Evolutionary conservation across 2,329 filamentous ascomycete species (phyloP).

Genomic region (Drechslera avenae): DNA sequence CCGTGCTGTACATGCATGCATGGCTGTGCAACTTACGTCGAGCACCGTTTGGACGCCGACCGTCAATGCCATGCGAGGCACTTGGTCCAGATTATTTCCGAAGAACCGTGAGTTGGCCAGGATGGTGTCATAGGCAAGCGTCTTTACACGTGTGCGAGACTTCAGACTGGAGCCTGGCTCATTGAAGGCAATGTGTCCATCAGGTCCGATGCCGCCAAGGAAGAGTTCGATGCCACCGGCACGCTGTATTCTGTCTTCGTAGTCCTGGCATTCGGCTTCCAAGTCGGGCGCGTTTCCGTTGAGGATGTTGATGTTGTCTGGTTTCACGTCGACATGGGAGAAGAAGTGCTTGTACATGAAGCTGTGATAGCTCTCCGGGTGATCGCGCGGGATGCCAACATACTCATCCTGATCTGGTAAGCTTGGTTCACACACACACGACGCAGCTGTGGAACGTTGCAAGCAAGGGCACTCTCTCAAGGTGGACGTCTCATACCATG

Average conservation of each 20-base stretch:
- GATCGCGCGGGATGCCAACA: slow-evolving; percentile 79
- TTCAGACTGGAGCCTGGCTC: slow-evolving; percentile 81
- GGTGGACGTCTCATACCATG: slow-evolving; percentile 64
- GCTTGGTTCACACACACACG: too few species aligned
- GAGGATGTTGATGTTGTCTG: slow-evolving; percentile 82
- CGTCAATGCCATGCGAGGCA: slow-evolving; percentile 81
- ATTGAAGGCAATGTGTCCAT: slow-evolving; percentile 90
- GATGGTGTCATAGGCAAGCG: slow-evolving; percentile 84
- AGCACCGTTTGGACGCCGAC: slow-evolving; percentile 85
- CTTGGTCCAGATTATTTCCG: slow-evolving; percentile 71
- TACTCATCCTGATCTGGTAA: slow-evolving; percentile 72
- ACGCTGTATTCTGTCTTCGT: slow-evolving; percentile 76
- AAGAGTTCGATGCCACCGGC: slow-evolving; percentile 84
- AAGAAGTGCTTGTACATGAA: slow-evolving; percentile 97
- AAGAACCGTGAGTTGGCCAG: slow-evolving; percentile 87
- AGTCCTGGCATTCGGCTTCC: slow-evolving; percentile 75
- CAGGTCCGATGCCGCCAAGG: slow-evolving; percentile 81
- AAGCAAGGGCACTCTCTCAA: slow-evolving; percentile 20
- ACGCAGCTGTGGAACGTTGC: slow-evolving; percentile 25
- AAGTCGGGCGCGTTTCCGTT: slow-evolving; percentile 79
- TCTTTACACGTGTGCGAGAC: slow-evolving; percentile 83
- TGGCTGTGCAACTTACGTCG: slow-evolving; percentile 55
- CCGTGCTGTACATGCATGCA: slow-evolving; percentile 2
- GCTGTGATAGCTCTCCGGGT: slow-evolving; percentile 84
- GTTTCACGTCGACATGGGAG: slow-evolving; percentile 80